Evolutionary conservation across 192 early-diverging fungal genomes (phyloP), one percentile per base, ranked within the genome.

Genomic region (Jimgerdemannia flammicorona): DNA sequence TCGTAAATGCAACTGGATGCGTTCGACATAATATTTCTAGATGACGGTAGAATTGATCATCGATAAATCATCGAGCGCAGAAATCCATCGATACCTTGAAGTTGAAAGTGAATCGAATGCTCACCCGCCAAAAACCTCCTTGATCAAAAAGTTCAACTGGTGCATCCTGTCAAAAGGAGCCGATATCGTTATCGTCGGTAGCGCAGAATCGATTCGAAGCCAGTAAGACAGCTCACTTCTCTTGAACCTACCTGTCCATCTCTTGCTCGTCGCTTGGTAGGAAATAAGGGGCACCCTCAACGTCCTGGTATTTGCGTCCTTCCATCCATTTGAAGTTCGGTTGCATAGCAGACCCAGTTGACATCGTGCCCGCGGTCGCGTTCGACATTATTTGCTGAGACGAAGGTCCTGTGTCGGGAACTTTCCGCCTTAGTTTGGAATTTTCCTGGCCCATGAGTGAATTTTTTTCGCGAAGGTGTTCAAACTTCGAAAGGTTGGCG

Each of bases 191-290:
- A 29, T 29, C 29, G 29, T 29, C 29, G 29, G 29, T 29, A 29
- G 29, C 29, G 29, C 29, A 29, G 29, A 29, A 29, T 29, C 29
- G 29, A 29, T 29, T 1, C 29, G 29, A 29, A 29, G 29, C 29
- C 29, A 29, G 29, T 29, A 29, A 29, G 29, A 29, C 29, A 29
- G 49, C 49, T 59, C 49, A 29, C 29, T 29, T 59, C 49, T 1
- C 49, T 14, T 59, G 8, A 59, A 59, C 49, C 49, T 59, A 59
- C 49, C 49, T 59, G 74, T 89, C 84, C 3, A 84, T 80, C 67
- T 89, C 87, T 44, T 83, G 83, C 4, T 87, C 81, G 44, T 89
- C 85, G 66, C 84, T 84, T 1, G 85, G 87, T 18, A 87, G 77
- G 59, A 86, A 70, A 74, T 88, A 88, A 41, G 77, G 74, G 29